Evolutionary conservation across 345 rosid genomes (phyloP).

Genomic region (Aquilaria yunnanensis): DNA sequence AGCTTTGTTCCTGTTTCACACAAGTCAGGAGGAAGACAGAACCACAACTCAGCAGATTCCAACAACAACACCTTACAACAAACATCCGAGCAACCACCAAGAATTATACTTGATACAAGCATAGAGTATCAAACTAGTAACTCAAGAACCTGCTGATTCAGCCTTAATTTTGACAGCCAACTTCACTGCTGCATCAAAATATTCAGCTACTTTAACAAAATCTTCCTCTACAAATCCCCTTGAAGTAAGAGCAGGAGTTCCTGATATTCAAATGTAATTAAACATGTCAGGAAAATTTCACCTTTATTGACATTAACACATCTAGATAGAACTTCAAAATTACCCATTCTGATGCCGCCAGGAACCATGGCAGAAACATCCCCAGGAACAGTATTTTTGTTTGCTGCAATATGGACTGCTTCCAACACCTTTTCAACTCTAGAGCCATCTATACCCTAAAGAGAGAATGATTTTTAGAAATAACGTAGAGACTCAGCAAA

Average conservation of each 20-base stretch:
- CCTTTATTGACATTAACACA: background rate
- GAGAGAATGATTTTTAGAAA: background rate
- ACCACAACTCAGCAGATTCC: conserved; percentile 7
- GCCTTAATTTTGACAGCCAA: conserved; percentile 72
- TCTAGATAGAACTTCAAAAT: background rate
- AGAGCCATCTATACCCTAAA: conserved; percentile 91
- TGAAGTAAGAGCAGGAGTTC: conserved; percentile 92
- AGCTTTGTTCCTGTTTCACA: conserved; percentile 69
- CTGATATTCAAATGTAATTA: conserved; percentile 26
- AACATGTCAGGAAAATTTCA: conserved; percentile 13
- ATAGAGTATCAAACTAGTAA: background rate
- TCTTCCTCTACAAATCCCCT: conserved; percentile 90
- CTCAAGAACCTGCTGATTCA: conserved; percentile 61
- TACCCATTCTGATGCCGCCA: conserved; percentile 99
- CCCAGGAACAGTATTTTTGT: conserved; percentile 99
- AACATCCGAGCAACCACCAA: background rate
- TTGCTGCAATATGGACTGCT: conserved; percentile 96
- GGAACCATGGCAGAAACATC: conserved; percentile 99
- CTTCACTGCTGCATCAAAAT: conserved; percentile 66
- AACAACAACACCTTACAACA: background rate
- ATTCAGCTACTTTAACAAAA: conserved; percentile 81
- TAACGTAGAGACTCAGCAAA: too few species aligned
- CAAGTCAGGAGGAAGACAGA: conserved; percentile 13
- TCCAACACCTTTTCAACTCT: conserved; percentile 98
- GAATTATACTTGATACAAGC: background rate